A percentile compares a stretch with the other conserved stretches of the same genome.
phyloP scores from a whole-genome alignment of 2,329 filamentous ascomycete genomes.

The Colletotrichum viniferum region DNA sequence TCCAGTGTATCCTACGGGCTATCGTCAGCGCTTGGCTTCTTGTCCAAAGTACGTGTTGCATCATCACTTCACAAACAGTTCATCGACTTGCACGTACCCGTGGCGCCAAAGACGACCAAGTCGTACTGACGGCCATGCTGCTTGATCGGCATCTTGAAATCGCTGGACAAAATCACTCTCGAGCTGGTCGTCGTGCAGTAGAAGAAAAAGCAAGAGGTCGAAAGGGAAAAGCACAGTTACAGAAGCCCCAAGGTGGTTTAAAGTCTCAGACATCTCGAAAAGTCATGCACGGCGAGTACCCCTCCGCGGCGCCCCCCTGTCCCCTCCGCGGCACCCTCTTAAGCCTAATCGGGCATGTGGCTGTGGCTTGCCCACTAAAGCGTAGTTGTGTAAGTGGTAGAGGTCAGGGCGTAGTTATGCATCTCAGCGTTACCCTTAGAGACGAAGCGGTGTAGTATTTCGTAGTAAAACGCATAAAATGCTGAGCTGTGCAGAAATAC shows the following conservation, averaged over 20 bases:
- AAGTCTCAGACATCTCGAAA: slow-evolving; percentile 2
- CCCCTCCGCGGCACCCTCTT: too few relatives aligned
- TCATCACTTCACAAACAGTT: not conserved
- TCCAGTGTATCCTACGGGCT: slow-evolving; percentile 77
- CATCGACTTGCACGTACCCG: slow-evolving; percentile 43
- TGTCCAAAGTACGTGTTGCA: not conserved
- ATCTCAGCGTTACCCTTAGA: too few relatives aligned
- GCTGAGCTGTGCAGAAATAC: too few relatives aligned
- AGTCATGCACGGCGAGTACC: slow-evolving; percentile 5
- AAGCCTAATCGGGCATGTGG: too few relatives aligned
- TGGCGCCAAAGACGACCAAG: slow-evolving; percentile 61
- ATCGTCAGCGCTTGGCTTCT: not conserved
- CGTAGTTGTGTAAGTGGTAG: too few relatives aligned
- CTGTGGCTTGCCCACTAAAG: too few relatives aligned
- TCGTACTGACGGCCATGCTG: slow-evolving; percentile 61
- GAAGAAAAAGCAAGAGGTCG: not conserved
- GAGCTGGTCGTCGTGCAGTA: not conserved
- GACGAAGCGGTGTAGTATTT: too few relatives aligned
- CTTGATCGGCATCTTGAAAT: slow-evolving; percentile 47
- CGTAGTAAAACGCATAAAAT: too few relatives aligned
- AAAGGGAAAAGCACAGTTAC: not conserved
- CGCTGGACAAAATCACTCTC: not conserved
- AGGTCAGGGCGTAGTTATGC: too few relatives aligned
- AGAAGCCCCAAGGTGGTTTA: not conserved
- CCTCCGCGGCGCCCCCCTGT: too few relatives aligned